phyloP scores from a whole-genome alignment of 2,329 filamentous ascomycete species.

The Aspergillus texensis region DNA sequence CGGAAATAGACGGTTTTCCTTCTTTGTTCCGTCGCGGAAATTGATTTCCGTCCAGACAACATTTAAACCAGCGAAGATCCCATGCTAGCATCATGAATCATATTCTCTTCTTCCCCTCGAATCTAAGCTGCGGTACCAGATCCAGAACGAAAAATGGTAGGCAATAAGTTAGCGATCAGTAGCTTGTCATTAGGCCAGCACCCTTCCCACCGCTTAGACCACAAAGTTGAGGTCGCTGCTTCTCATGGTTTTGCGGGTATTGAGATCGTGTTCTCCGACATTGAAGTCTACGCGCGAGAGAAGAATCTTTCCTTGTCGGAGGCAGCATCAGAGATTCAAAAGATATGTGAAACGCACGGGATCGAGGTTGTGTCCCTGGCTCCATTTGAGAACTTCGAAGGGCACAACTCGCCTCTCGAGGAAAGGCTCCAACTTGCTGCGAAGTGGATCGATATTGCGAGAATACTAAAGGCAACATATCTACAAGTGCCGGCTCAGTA shows the following conservation, averaged over 20 bases:
- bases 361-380: slow-evolving; percentile 34
- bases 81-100: too few relatives aligned
- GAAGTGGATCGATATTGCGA: slow-evolving; percentile 36
- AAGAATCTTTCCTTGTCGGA: slow-evolving; percentile 20
- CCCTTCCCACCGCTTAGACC: slow-evolving; percentile 31
- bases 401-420: slow-evolving; percentile 27
- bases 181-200: slow-evolving; percentile 35
- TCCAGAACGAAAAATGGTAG: slow-evolving; percentile 12
- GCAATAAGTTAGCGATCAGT: slow-evolving; percentile 34
- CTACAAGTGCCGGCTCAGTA: slow-evolving; percentile 39
- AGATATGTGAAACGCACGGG: slow-evolving; percentile 20
- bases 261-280: slow-evolving; percentile 36
- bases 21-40: background rate
- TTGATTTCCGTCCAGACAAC: background rate
- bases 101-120: background rate
- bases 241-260: slow-evolving; percentile 31
- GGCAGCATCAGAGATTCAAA: slow-evolving; percentile 22
- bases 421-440: slow-evolving; percentile 30
- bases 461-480: slow-evolving; percentile 27
- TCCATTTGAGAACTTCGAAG: slow-evolving; percentile 44
- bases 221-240: slow-evolving; percentile 32
- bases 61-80: background rate
- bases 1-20: too few relatives aligned
- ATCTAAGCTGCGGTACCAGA: background rate
- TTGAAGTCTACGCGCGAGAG: slow-evolving; percentile 25